Base-by-base conservation (phyloP, 1,284 basidiomycete genomes). In the Earliella scabrosa region DNA sequence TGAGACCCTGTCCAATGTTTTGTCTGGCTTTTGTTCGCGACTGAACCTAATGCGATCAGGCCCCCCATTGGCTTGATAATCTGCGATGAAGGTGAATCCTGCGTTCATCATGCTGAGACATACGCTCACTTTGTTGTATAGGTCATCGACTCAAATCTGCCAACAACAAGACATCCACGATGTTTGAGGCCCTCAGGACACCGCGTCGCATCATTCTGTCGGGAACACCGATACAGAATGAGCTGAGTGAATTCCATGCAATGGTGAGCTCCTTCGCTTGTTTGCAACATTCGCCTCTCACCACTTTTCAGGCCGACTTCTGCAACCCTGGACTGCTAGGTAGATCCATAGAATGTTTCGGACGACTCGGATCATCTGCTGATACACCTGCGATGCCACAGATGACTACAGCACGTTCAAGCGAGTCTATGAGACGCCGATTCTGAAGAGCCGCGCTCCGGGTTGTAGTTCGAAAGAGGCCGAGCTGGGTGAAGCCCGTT, bases 151-250 rank as follows among this genome's bases (percentile, higher is more conserved):
- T 99, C 34, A 99, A 98, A 69, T 95, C 95, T 14, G 88, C 92
- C 4, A 89, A 86, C 59, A 95, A 92, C 67, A 97, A 98, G 77
- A 98, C 95, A 0, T 92, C 91, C 1, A 83, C 82, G 49, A 93
- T 95, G 85, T 97, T 98, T 68, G 87, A 92, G 59, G 82, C 83
- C 14, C 77, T 99, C 35, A 78, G 77, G 50, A 94, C 92, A 1
- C 81, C 81, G 4, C 79, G 92, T 23, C 79, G 93, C 40, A 82
- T 95, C 56, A 97, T 99, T 49, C 78, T 99, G 3, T 97, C 96
- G 0, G 97, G 97, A 18, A 99, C 97, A 2, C 97, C 97, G 0
- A 94, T 99, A 43, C 94, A 99, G 73, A 99, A 99, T 71, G 94
- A 98, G 70, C 77, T 99, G 18, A 82, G 90, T 54, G 97, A 99